phyloP scores from a whole-genome alignment of 1,284 basidiomycete species.

The Pseudozyma thailandica region DNA sequence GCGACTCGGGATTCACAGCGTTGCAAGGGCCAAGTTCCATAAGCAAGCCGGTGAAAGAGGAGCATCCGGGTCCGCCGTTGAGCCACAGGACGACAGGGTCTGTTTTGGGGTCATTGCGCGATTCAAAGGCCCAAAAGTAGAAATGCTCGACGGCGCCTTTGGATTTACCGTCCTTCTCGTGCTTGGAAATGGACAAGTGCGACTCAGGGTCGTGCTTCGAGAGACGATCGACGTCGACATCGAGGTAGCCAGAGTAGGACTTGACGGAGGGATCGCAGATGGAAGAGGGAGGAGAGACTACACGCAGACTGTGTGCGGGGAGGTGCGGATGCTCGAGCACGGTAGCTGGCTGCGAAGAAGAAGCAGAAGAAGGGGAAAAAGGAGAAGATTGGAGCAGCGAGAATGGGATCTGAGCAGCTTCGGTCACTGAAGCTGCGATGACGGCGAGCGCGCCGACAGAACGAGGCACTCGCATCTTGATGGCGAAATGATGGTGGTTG shows the following conservation, averaged over 20 bases:
- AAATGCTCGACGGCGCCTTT: constrained; percentile 65
- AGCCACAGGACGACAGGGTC: constrained; percentile 66
- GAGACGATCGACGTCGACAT: constrained; percentile 64
- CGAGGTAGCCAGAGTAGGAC: constrained; percentile 65
- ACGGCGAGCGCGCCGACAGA: constrained; percentile 5
- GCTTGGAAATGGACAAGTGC: constrained; percentile 14
- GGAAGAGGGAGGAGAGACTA: constrained; percentile 46
- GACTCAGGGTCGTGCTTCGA: constrained; percentile 30
- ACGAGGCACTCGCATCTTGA: constrained; percentile 21
- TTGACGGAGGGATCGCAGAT: constrained; percentile 57
- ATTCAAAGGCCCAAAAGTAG: constrained; percentile 68
- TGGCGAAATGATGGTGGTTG: background rate
- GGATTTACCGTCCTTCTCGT: constrained; percentile 30
- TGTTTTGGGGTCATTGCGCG: constrained; percentile 54
- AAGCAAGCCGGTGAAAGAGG: constrained; percentile 61
- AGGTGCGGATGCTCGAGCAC: constrained; percentile 54
- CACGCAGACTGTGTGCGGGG: constrained; percentile 64
- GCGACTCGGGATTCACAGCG: constrained; percentile 36
- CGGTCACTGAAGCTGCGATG: constrained; percentile 14
- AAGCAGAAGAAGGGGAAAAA: no score
- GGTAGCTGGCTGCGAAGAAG: background rate
- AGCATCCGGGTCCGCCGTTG: constrained; percentile 66
- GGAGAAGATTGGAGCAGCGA: constrained; percentile 14
- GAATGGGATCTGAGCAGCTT: constrained; percentile 47
- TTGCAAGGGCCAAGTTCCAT: constrained; percentile 67